A percentile compares a stretch with the other conserved stretches of the same genome.
phyloP scores from a whole-genome alignment of 1,139 yeast species.

The Taiozyma sp. region DNA sequence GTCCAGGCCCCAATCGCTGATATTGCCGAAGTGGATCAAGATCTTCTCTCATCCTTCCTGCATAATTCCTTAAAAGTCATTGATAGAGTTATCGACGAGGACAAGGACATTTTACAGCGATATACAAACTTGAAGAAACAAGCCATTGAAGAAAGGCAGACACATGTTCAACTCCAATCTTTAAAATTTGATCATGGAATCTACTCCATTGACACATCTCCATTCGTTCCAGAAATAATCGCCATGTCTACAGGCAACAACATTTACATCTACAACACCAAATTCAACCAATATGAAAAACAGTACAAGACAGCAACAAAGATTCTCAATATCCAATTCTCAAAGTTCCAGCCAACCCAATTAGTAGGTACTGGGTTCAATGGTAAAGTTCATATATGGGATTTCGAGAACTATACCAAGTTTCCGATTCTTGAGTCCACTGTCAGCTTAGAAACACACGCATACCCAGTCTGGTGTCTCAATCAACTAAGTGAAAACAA shows the following conservation, averaged over 20 bases:
- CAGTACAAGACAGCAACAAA: conserved; percentile 42
- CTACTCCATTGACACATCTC: conserved; percentile 18
- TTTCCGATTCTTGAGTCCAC: conserved; percentile 27
- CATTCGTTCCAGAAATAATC: conserved; percentile 20
- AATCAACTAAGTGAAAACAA: conserved; percentile 28
- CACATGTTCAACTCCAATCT: conserved; percentile 7
- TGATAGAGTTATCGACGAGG: conserved; percentile 34
- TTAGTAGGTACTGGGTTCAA: conserved; percentile 42
- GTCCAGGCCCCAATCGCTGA: background rate
- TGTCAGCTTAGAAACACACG: conserved; percentile 32
- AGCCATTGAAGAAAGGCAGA: conserved; percentile 11
- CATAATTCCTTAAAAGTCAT: conserved; percentile 35
- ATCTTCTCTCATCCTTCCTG: conserved; percentile 24
- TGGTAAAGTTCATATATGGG: conserved; percentile 45
- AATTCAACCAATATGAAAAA: conserved; percentile 31
- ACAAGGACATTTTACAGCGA: conserved; percentile 30
- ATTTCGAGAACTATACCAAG: conserved; percentile 24
- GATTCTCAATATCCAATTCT: conserved; percentile 34
- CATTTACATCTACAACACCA: conserved; percentile 14
- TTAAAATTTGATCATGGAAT: conserved; percentile 8
- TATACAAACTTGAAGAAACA: conserved; percentile 21
- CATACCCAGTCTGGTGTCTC: conserved; percentile 36
- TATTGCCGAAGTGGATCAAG: conserved; percentile 11
- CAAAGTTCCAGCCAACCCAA: conserved; percentile 31
- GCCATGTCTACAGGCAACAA: conserved; percentile 32